phyloP scores from a whole-genome alignment of 1,284 basidiomycete genomes.

The Pyrrhoderma lamaoense region DNA sequence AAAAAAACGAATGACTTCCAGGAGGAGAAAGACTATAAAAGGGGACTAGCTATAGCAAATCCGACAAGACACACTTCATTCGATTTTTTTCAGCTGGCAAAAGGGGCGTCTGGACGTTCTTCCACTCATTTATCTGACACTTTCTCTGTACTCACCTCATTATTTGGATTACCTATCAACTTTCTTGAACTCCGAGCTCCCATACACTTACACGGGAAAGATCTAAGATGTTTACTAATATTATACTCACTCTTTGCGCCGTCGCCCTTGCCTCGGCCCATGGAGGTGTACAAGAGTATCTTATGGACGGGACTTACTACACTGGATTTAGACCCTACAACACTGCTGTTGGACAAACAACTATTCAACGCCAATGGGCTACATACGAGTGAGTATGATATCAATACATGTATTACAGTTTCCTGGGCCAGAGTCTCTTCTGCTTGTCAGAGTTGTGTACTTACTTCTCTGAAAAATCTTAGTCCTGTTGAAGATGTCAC shows the following conservation, averaged over 20 bases:
- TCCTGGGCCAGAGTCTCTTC: too few species aligned
- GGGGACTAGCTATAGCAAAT: too few species aligned
- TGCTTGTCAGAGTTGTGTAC: neutral
- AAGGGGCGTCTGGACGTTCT: too few species aligned
- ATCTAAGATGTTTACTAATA: constrained; percentile 11
- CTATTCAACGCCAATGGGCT: constrained; percentile 29
- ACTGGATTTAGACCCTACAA: constrained; percentile 28
- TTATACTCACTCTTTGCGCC: constrained; percentile 13
- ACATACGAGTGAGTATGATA: constrained; percentile 19
- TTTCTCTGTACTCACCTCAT: too few species aligned
- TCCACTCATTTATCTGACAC: too few species aligned
- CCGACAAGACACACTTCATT: too few species aligned
- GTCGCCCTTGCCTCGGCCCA: constrained; percentile 15
- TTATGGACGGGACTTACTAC: constrained; percentile 5
- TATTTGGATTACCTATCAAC: too few species aligned
- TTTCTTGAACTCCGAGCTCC: too few species aligned
- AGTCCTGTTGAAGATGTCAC: constrained; percentile 31
- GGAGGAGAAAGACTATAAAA: too few species aligned
- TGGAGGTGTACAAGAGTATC: constrained; percentile 11
- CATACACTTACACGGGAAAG: too few species aligned
- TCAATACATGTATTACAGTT: neutral
- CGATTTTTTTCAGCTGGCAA: too few species aligned
- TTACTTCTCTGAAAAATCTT: constrained; percentile 20
- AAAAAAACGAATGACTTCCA: too few species aligned
- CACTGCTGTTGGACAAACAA: constrained; percentile 31